Evolutionary conservation across 257 asterid genomes (phyloP).

Genomic region (Solanum gracilifrons): DNA sequence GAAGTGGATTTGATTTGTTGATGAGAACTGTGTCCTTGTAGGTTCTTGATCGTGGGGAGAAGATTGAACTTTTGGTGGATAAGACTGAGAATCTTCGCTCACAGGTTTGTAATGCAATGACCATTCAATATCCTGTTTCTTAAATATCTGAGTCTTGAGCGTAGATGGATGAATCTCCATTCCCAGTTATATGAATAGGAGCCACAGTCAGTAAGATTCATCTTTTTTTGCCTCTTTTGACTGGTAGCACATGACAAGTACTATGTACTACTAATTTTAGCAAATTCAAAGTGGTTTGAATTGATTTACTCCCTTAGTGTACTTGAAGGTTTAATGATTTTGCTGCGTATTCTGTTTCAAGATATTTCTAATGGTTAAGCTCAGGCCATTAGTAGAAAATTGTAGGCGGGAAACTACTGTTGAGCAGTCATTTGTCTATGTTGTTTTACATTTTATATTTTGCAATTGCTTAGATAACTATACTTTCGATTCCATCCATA

Average conservation of each 20-base stretch:
- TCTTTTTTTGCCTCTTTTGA: not conserved
- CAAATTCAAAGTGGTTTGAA: not conserved
- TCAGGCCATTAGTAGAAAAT: not conserved
- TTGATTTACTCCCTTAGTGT: not conserved
- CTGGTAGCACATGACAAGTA: not conserved
- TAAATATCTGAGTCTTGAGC: not conserved
- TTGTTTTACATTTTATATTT: not conserved
- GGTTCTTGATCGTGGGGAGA: conserved; percentile 98
- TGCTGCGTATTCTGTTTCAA: not conserved
- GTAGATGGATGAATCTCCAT: not conserved
- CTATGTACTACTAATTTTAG: not conserved
- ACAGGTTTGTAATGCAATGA: conserved; percentile 36
- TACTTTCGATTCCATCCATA: not conserved
- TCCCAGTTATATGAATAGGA: not conserved
- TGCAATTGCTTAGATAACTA: not conserved
- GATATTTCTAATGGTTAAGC: not conserved
- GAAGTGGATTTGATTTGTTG: not conserved
- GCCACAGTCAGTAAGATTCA: not conserved
- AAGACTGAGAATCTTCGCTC: conserved; percentile 87
- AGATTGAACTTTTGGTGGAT: conserved; percentile 85
- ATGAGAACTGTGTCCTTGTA: conserved; percentile 12
- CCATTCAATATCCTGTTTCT: not conserved
- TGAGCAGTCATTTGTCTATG: not conserved
- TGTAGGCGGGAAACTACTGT: not conserved
- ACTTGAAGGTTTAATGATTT: not conserved